Evolutionary conservation across 805 yeast genomes (phyloP).

Genomic region (Starmerella tilneyi): DNA sequence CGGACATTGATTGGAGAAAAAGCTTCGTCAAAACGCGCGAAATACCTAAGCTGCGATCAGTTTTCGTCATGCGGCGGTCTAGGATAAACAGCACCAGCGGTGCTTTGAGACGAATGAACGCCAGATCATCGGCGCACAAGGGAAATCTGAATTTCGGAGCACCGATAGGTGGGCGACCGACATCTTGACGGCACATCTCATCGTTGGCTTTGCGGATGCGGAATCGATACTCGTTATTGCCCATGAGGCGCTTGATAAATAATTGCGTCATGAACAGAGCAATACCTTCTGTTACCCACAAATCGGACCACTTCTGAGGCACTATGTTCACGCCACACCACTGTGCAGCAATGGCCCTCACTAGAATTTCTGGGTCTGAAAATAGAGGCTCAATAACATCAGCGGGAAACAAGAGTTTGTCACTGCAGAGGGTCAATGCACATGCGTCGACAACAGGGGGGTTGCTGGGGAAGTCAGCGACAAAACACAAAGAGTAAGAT

Average conservation of each 20-base stretch:
- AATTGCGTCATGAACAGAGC: constrained; percentile 71
- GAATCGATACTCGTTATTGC: constrained; percentile 70
- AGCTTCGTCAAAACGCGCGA: constrained; percentile 85
- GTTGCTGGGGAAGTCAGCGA: constrained; percentile 29
- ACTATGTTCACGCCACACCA: constrained; percentile 91
- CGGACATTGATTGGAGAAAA: constrained; percentile 89
- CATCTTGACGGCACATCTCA: constrained; percentile 58
- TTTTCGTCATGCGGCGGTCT: constrained; percentile 88
- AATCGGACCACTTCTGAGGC: constrained; percentile 64
- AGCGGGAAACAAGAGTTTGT: constrained; percentile 58
- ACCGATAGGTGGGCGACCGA: constrained; percentile 75
- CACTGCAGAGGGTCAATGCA: constrained; percentile 55
- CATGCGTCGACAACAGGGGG: constrained; percentile 58
- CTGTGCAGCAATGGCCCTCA: constrained; percentile 69
- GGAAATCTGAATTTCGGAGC: constrained; percentile 59
- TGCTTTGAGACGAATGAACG: constrained; percentile 65
- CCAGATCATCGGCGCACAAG: constrained; percentile 48
- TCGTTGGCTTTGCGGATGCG: constrained; percentile 57
- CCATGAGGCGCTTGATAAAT: constrained; percentile 62
- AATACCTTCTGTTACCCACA: constrained; percentile 86
- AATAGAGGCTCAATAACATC: constrained; percentile 70
- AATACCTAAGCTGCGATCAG: constrained; percentile 87
- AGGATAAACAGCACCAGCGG: constrained; percentile 76
- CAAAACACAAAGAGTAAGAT: constrained; percentile 66
- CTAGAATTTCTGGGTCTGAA: constrained; percentile 52